Evolutionary conservation across 345 rosid genomes (phyloP), one percentile per base, ranked within the genome.

Genomic region (Eucalyptus cloeziana): DNA sequence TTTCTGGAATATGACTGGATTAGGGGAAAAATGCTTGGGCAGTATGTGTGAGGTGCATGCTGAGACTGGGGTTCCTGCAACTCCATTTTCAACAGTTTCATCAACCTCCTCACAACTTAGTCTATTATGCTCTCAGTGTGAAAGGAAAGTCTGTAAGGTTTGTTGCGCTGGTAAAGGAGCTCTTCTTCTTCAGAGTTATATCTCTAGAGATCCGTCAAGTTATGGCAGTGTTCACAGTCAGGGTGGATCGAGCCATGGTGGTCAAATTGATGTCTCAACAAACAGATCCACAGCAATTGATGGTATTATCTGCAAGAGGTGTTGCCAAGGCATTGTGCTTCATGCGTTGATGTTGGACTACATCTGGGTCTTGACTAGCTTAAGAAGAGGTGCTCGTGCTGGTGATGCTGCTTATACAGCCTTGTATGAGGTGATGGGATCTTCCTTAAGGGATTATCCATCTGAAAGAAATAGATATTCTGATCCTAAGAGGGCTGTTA

Each of bases 81-180:
- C 33, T 91, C 88, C 89, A 86, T 94, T 92, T 43, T 92, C 95
- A 62, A 80, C 90, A 49, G 90, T 69, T 85, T 87, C 96, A 86
- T 90, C 93, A 30, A 93, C 93, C 90, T 91, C 93, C 86, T 90
- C 94, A 15, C 88, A 91, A 79, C 87, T 94, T 88, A 80, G 92
- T 86, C 92, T 96, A 88, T 67, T 91, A 86, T 98, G 99, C 89
- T 94, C 92, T 89, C 94, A 93, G 86, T 98, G 99, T 88, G 88
- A 88, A 91, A 96, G 94, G 90, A 96, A 94, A 87, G 97, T 95
- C 87, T 98, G 99, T 90, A 94, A 93, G 93, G 90, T 91, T 92
- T 98, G 99, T 90, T 97, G 96, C 91, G 97, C 97, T 37, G 99
- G 99, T 88, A 96, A 88, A 91, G 99, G 99, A 90, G 98, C 98